Conservation (phyloP, 2,329 filamentous ascomycete genomes). For the Triangularia verruculosa region DNA sequence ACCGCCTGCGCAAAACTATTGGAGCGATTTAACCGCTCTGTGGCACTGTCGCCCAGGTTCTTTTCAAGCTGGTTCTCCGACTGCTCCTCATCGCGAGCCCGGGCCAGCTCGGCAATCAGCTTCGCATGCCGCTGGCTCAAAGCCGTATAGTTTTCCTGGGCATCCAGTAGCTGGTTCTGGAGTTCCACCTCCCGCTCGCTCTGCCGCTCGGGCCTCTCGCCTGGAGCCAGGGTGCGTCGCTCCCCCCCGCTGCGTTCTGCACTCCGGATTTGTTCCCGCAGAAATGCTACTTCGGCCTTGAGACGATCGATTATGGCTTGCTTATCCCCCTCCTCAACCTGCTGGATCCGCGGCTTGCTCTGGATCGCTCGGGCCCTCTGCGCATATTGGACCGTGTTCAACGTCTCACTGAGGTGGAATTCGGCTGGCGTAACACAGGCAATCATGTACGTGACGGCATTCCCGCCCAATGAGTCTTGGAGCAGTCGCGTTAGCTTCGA, state of each 20-base stretch:
- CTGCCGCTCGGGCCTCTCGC: constrained; percentile 72
- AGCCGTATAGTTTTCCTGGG: constrained; percentile 91
- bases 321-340: constrained; percentile 89
- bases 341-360: constrained; percentile 94
- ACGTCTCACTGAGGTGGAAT: constrained; percentile 94
- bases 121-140: constrained; percentile 92
- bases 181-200: constrained; percentile 85
- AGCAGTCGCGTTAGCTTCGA: constrained; percentile 93
- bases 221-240: constrained; percentile 52
- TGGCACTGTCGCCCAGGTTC: constrained; percentile 70
- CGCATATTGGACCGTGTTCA: constrained; percentile 97
- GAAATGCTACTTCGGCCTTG: constrained; percentile 87
- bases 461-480: constrained; percentile 94
- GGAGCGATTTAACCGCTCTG: constrained; percentile 87
- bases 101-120: constrained; percentile 89
- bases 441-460: constrained; percentile 99
- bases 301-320: constrained; percentile 89
- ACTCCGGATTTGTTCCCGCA: constrained; percentile 89
- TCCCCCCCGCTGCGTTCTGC: constrained; percentile 63
- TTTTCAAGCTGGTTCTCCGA: constrained; percentile 60
- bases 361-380: constrained; percentile 95
- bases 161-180: constrained; percentile 88
- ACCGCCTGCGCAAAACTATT: constrained; percentile 95
- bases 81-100: constrained; percentile 69
- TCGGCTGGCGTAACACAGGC: constrained; percentile 95